Evolutionary conservation across 192 early-diverging fungal species (phyloP), one percentile per base, ranked within the genome.

Genomic region (Diversispora epigaea): DNA sequence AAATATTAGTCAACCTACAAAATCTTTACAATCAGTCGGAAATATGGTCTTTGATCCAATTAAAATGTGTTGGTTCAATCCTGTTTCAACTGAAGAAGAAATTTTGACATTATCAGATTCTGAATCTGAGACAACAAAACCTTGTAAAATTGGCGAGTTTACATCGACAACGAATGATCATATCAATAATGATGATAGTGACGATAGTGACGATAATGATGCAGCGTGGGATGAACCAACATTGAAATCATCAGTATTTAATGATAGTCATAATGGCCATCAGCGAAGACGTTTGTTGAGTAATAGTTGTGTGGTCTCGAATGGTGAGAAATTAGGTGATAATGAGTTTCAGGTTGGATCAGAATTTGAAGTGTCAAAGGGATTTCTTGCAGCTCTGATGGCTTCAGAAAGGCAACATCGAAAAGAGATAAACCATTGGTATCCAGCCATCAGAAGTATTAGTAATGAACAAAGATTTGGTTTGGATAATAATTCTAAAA

Each of bases 391-490:
- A 12, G 44, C 46, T 39, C 55, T 75, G n/a, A 11, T 75, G 5
- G 62, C 73, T 62, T 47, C 73, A 5, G 73, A 75, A 54, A 46
- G 73, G 54, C 73, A 75, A 12, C 73, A 75, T 65, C 25, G 62
- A 25, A 75, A 75, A 32, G 73, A 75, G 6, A 75, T 75, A 3
- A 49, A 45, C 11, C 46, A 21, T 47, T 75, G 73, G 73, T 75
- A 75, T 54, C 73, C 73, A 5, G 73, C 49, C 39, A 44, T 58
- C 52, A n/a, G 62, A 52, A 47, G 43, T 41, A 32, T 55, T 14
- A 65, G 43, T 6, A 75, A 75, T 75, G 73, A 75, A 22, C 49
- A 64, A 55, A 60, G 73, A 55, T 75, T 75, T 54, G 73, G 73
- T 39, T 43, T 75, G 12, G 39, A 64, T 65, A 5, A n/a, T 9